Base-by-base conservation (phyloP, 371 early-diverging fungal species). In the Parasitella parasitica region DNA sequence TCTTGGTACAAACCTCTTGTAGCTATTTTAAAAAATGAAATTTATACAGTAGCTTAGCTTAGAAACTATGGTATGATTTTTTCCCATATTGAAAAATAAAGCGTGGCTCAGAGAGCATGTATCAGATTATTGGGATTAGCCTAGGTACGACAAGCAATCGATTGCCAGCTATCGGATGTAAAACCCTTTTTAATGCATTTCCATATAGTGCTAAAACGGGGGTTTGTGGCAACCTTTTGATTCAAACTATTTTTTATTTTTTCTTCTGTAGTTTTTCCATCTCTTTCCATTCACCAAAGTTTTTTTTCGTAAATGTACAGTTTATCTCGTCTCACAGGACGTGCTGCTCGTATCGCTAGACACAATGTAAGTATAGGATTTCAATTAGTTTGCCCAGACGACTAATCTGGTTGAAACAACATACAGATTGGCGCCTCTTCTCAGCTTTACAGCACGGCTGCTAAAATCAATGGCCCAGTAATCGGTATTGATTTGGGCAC, bases 401-500 rank as follows among this genome's bases (percentile, higher is more conserved):
- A n/a, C 1, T 38, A 38, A 13, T 38, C 0, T n/a, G n/a, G n/a
- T 16, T 38, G 2, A 38, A n/a, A 13, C 1, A 1, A 4, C 8
- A 6, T 27, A 13, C n/a, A 50, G 50, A 30, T 50, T 28, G 50
- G 50, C 50, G 50, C 30, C 16, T 50, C 30, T 0, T 28, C 28
- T 26, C 50, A 30, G 7, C 16, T 50, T 15, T 50, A 50, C 30
- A 28, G 28, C 8, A 50, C 30, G 8, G 50, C 50, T n/a, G 22
- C 50, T 9, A 50, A 50, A 30, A 50, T 93, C 49, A 89, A 89
- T 77, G 95, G 95, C 35, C 85, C 85, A 61, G 94, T 95, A 51
- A 93, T 99, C 69, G 99, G 99, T 73, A 97, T 99, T 66, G 99
- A 99, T 82, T 83, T 99, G 69, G 99, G 98, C 62, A 98, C 99